Percentiles rank a stretch among this genome's conserved stretches.
Evolutionary conservation across 1,139 yeast species (phyloP).

Genomic region (Debaryomyces robertsiae): DNA sequence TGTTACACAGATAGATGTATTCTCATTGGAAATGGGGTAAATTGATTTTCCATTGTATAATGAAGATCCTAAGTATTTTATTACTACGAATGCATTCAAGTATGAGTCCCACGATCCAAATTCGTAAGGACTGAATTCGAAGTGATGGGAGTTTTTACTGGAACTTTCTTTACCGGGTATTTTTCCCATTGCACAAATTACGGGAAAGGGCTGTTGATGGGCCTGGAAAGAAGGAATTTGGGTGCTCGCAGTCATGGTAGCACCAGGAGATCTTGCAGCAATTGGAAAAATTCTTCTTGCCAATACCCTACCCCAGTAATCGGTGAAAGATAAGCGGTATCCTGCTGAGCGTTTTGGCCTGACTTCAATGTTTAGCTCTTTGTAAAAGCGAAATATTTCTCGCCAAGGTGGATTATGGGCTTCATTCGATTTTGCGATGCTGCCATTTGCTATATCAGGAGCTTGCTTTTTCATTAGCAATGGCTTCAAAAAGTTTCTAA

Average conservation of each 20-base stretch:
- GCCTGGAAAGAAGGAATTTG: slow-evolving; percentile 22
- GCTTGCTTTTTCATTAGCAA: slow-evolving; percentile 7
- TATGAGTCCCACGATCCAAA: slow-evolving; percentile 69
- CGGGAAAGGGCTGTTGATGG: slow-evolving; percentile 45
- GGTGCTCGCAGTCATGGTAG: slow-evolving; percentile 26
- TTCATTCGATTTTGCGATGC: neutral
- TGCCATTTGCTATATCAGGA: neutral
- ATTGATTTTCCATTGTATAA: slow-evolving; percentile 34
- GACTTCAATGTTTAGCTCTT: slow-evolving; percentile 53
- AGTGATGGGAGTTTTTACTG: slow-evolving; percentile 32
- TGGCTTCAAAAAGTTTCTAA: slow-evolving; percentile 5
- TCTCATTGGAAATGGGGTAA: slow-evolving; percentile 22
- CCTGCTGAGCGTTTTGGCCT: slow-evolving; percentile 55
- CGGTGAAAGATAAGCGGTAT: slow-evolving; percentile 60
- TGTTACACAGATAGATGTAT: slow-evolving; percentile 44
- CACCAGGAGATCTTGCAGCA: slow-evolving; percentile 38
- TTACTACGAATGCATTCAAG: slow-evolving; percentile 52
- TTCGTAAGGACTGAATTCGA: slow-evolving; percentile 67
- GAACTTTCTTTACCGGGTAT: slow-evolving; percentile 24
- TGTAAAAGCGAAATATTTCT: slow-evolving; percentile 47
- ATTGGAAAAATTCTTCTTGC: slow-evolving; percentile 48
- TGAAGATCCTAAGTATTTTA: slow-evolving; percentile 56
- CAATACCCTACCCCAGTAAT: slow-evolving; percentile 69
- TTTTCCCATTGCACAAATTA: slow-evolving; percentile 39
- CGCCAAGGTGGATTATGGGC: slow-evolving; percentile 19